These are phyloP conservation scores for Yarrowia keelungensis DNA, from an alignment of 805 yeast genomes.

Conservation along the genomic window DNA sequence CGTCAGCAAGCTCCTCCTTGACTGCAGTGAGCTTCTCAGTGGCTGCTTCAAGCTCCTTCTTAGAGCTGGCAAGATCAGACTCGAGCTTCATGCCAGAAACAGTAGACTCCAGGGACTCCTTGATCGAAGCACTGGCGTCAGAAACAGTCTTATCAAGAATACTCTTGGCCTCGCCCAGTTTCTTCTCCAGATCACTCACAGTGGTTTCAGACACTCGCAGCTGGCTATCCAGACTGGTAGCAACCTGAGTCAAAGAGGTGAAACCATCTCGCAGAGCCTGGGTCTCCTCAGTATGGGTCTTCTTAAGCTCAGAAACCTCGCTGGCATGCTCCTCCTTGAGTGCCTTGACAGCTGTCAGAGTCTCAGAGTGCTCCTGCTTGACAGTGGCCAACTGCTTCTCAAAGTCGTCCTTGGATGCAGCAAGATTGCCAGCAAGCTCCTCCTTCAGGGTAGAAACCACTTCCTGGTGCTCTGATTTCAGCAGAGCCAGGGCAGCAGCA, in stretches of 20 bases:
- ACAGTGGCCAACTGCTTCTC: not conserved
- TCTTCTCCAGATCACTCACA: conserved; percentile 8
- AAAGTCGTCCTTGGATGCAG: not conserved
- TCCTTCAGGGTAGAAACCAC: not conserved
- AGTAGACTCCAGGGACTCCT: not conserved
- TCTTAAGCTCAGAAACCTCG: not conserved
- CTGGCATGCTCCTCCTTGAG: conserved; percentile 9
- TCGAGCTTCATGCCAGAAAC: conserved; percentile 12
- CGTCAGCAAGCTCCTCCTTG: conserved; percentile 1
- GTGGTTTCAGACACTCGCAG: not conserved
- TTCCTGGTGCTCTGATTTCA: not conserved
- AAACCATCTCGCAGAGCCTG: conserved; percentile 12
- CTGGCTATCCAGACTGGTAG: not conserved
- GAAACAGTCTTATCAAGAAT: conserved; percentile 3
- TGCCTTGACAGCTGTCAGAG: not conserved
- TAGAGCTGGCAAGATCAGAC: not conserved
- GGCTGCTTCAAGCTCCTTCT: conserved; percentile 2
- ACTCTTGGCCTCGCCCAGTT: not conserved
- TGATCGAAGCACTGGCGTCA: conserved; percentile 1
- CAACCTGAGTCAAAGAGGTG: not conserved
- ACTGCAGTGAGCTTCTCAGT: conserved; percentile 1
- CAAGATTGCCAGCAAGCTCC: not conserved
- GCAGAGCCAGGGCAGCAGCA: not conserved
- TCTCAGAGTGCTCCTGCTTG: conserved; percentile 10
- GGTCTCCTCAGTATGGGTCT: not conserved